Conservation (phyloP, 441 rosid genomes). For the Jatropha podagrica region DNA sequence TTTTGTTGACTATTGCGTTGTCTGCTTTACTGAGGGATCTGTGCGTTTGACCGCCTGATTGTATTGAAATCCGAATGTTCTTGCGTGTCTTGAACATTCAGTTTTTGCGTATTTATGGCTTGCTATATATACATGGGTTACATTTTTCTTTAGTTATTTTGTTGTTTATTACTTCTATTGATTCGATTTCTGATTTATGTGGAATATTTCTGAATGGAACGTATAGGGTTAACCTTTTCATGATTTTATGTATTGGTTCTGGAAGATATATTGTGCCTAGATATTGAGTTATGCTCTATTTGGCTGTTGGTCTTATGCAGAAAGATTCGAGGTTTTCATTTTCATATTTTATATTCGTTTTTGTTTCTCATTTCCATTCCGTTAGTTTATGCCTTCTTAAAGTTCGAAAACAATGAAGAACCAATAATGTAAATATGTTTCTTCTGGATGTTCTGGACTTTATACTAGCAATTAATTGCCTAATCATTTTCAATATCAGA, state of each 20-base stretch:
- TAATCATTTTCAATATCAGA: background rate
- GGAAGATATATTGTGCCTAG: background rate
- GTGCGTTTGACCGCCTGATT: constrained; percentile 5
- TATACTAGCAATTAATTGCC: background rate
- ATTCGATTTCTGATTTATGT: background rate
- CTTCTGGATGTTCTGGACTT: too few relatives aligned
- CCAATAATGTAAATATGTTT: too few relatives aligned
- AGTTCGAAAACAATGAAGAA: too few relatives aligned
- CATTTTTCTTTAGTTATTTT: background rate
- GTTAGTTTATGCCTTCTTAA: too few relatives aligned
- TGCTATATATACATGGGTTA: background rate
- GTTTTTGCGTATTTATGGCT: background rate
- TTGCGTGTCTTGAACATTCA: background rate
- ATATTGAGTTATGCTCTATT: background rate
- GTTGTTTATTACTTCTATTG: background rate
- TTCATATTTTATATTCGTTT: background rate
- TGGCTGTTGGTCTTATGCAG: background rate
- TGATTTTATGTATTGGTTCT: background rate
- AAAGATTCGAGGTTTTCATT: background rate
- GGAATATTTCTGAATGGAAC: background rate
- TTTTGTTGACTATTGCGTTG: background rate
- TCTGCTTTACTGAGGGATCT: background rate
- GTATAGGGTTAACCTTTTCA: background rate
- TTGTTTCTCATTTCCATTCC: background rate
- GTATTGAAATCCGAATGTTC: background rate